Evolutionary conservation across 352 stramenopile genomes (phyloP), one percentile per base, ranked within the genome.

Genomic region (Vaucheria bursata): DNA sequence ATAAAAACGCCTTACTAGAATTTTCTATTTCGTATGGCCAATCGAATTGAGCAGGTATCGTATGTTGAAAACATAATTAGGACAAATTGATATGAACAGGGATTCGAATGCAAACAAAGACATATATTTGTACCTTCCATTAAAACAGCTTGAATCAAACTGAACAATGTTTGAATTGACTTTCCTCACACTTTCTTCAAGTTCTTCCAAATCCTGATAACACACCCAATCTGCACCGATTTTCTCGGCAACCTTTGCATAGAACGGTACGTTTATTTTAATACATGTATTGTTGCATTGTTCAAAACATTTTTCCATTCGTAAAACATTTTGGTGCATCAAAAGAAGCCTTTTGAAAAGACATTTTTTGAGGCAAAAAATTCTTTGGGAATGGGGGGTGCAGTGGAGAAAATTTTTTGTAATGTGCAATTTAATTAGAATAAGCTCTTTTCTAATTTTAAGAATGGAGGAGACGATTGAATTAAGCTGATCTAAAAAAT

Each of bases 61-160:
- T 71, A 71, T 12, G 34, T 8, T 18, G 12, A 59, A 18, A 59
- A 18, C 25, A 59, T 25, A 18, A 59, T 18, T 59, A 59, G 45
- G 18, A 59, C 45, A 25, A 18, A 18, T 18, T 59, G 66, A 8
- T 67, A n/a, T 37, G 32, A 18, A 71, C 18, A 18, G 8, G 64
- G 18, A 18, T 8, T 71, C 12, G n/a, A 12, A 71, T 0, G 5
- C 50, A 78, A 29, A 34, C 2, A 12, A 36, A 38, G 29, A 71
- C n/a, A 8, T 71, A 8, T 67, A 25, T 71, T 8, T 36, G 33
- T 8, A 74, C 37, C 87, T 75, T 70, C 94, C 95, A 85, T 93
- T 91, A 84, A 99, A 99, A 87, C 93, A 97, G 73, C 93, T 98
- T 64, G 91, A 95, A 83, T 99, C 95, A 80, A 98, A 98, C 38